These are phyloP conservation scores for Fusarium virguliforme DNA, from an alignment of 2,329 filamentous ascomycete genomes.

Conservation along the genomic window DNA sequence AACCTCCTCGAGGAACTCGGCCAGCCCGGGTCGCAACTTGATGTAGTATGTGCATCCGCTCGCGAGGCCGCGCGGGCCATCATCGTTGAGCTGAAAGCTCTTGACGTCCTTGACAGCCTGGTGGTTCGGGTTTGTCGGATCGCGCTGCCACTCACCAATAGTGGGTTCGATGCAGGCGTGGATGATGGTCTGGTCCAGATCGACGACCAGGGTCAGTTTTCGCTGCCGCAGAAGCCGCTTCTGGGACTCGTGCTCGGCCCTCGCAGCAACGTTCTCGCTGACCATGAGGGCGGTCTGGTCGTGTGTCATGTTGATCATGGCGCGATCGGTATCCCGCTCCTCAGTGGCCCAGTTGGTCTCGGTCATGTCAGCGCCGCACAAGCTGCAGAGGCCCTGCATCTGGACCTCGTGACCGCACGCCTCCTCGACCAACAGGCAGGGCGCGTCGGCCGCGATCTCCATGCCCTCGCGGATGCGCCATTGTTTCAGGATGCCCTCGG, in stretches of 20 bases:
- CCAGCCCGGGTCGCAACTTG: slow-evolving; percentile 91
- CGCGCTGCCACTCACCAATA: slow-evolving; percentile 93
- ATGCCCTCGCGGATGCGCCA: slow-evolving; percentile 83
- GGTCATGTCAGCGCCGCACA: slow-evolving; percentile 97
- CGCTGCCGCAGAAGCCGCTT: slow-evolving; percentile 83
- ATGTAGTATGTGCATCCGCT: slow-evolving; percentile 97
- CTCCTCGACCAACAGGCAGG: slow-evolving; percentile 86
- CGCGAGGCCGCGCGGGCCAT: slow-evolving; percentile 78
- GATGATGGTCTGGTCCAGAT: slow-evolving; percentile 98
- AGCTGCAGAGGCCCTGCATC: slow-evolving; percentile 89
- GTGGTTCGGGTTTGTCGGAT: slow-evolving; percentile 91
- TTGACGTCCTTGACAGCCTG: slow-evolving; percentile 90
- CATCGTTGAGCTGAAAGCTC: slow-evolving; percentile 90
- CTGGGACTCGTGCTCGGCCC: slow-evolving; percentile 89
- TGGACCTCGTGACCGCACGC: slow-evolving; percentile 92
- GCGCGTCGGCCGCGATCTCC: slow-evolving; percentile 72
- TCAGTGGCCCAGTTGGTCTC: slow-evolving; percentile 89
- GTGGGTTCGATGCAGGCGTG: slow-evolving; percentile 98
- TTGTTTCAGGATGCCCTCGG: slow-evolving; percentile 82
- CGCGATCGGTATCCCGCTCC: slow-evolving; percentile 83
- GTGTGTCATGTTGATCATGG: slow-evolving; percentile 95
- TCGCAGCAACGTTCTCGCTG: slow-evolving; percentile 84
- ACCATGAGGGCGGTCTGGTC: slow-evolving; percentile 91
- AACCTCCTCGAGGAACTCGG: slow-evolving; percentile 84
- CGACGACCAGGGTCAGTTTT: slow-evolving; percentile 94